phyloP scores from a whole-genome alignment of 495 filamentous ascomycete genomes.

The Talaromyces liani region DNA sequence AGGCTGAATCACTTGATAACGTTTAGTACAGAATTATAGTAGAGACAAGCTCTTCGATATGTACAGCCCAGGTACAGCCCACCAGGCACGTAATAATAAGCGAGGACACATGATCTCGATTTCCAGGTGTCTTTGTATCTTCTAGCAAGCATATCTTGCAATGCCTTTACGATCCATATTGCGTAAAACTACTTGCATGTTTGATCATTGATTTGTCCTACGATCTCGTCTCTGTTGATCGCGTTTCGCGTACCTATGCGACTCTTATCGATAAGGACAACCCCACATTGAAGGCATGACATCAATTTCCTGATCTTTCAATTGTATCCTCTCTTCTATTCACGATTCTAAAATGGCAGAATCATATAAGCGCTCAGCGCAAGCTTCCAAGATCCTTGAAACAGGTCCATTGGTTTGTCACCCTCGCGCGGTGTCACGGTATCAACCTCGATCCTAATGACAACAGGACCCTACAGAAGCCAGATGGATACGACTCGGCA shows the following conservation, averaged over 20 bases:
- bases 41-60: neutral
- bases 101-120: neutral
- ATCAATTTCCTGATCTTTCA: neutral
- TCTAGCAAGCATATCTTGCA: neutral
- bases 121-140: neutral
- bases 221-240: too few species aligned
- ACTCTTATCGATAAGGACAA: neutral
- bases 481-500: conserved; percentile 66
- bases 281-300: neutral
- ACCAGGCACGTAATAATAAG: neutral
- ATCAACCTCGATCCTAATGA: conserved; percentile 6
- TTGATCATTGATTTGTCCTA: too few species aligned
- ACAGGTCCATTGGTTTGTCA: conserved; percentile 38
- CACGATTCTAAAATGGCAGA: neutral
- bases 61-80: neutral
- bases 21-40: neutral
- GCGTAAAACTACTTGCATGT: too few species aligned
- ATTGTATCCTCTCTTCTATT: neutral
- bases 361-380: neutral
- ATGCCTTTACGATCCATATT: too few species aligned
- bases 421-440: conserved; percentile 6
- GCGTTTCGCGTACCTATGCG: neutral
- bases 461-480: conserved; percentile 48
- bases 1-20: neutral
- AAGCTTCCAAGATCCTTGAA: conserved; percentile 39